These are phyloP conservation scores for Colletotrichum salicis DNA, from an alignment of 2,329 filamentous ascomycete genomes.

Conservation along the genomic window DNA sequence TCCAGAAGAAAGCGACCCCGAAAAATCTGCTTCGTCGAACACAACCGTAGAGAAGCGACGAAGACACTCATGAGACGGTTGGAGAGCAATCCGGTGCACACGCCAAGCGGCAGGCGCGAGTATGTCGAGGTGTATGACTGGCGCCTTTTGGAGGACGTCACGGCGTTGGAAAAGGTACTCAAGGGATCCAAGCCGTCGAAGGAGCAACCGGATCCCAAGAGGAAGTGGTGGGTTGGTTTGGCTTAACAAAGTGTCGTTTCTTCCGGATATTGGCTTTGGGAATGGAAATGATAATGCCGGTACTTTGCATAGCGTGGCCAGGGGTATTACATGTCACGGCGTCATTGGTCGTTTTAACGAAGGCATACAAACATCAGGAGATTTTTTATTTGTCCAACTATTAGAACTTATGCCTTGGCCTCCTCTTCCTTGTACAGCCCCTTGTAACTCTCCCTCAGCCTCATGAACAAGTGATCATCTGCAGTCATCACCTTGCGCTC, in stretches of 20 bases:
- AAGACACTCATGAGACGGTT: slow-evolving; percentile 47
- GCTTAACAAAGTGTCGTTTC: slow-evolving; percentile 42
- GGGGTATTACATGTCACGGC: background rate
- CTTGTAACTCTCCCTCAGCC: slow-evolving; percentile 68
- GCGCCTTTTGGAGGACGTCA: slow-evolving; percentile 55
- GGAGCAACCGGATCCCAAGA: slow-evolving; percentile 50
- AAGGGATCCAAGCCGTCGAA: slow-evolving; percentile 13
- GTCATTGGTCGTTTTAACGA: background rate
- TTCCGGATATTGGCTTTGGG: background rate
- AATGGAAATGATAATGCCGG: background rate
- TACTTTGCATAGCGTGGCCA: background rate
- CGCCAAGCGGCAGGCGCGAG: slow-evolving; percentile 43
- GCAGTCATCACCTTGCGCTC: slow-evolving; percentile 70
- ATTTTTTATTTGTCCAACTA: background rate
- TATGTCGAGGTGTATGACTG: slow-evolving; percentile 60
- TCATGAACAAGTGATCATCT: slow-evolving; percentile 70
- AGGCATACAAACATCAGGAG: background rate
- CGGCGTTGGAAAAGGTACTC: slow-evolving; percentile 48
- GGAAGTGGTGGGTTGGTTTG: slow-evolving; percentile 56
- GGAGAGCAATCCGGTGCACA: slow-evolving; percentile 42
- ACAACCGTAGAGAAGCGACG: slow-evolving; percentile 41
- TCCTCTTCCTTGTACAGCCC: slow-evolving; percentile 60
- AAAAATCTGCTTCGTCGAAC: slow-evolving; percentile 52
- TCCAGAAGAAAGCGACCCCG: slow-evolving; percentile 7
- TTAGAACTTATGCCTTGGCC: slow-evolving; percentile 18